These are phyloP conservation scores for Inonotus obliquus DNA, from an alignment of 1,284 basidiomycete genomes.

Conservation along the genomic window DNA sequence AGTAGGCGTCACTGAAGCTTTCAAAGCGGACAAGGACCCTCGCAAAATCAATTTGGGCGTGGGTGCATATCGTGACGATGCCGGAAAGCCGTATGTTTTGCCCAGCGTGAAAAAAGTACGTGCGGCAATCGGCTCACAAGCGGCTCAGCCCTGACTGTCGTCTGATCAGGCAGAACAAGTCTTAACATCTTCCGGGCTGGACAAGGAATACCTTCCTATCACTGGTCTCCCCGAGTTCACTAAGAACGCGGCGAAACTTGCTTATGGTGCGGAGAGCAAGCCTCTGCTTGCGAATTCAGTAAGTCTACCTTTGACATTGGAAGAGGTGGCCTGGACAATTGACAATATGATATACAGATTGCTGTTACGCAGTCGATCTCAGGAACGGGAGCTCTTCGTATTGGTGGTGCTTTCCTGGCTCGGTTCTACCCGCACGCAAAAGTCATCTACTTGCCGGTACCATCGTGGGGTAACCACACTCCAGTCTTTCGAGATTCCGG, in stretches of 20 bases:
- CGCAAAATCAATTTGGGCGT: slow-evolving; percentile 98
- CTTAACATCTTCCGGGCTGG: slow-evolving; percentile 47
- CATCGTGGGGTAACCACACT: slow-evolving; percentile 98
- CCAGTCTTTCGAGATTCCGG: slow-evolving; percentile 87
- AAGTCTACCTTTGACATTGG: slow-evolving; percentile 29
- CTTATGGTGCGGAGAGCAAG: slow-evolving; percentile 81
- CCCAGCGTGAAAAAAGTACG: slow-evolving; percentile 82
- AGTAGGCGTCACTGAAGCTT: slow-evolving; percentile 84
- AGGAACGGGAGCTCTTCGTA: slow-evolving; percentile 95
- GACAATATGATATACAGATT: slow-evolving; percentile 46
- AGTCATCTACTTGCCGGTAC: slow-evolving; percentile 88
- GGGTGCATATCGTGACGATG: slow-evolving; percentile 89
- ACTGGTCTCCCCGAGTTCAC: slow-evolving; percentile 89
- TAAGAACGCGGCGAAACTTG: slow-evolving; percentile 85
- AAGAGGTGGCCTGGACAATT: slow-evolving; percentile 13
- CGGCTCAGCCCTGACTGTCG: neutral
- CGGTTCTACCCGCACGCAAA: slow-evolving; percentile 88
- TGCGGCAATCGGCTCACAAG: neutral
- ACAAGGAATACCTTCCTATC: slow-evolving; percentile 99
- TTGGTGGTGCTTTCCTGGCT: slow-evolving; percentile 91
- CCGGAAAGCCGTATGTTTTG: slow-evolving; percentile 95
- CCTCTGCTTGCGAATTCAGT: slow-evolving; percentile 78
- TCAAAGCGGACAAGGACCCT: slow-evolving; percentile 88
- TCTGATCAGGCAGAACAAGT: neutral
- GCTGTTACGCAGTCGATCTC: slow-evolving; percentile 96